Base-by-base conservation (phyloP, 1,284 basidiomycete species). In the Macrocybe sp. region DNA sequence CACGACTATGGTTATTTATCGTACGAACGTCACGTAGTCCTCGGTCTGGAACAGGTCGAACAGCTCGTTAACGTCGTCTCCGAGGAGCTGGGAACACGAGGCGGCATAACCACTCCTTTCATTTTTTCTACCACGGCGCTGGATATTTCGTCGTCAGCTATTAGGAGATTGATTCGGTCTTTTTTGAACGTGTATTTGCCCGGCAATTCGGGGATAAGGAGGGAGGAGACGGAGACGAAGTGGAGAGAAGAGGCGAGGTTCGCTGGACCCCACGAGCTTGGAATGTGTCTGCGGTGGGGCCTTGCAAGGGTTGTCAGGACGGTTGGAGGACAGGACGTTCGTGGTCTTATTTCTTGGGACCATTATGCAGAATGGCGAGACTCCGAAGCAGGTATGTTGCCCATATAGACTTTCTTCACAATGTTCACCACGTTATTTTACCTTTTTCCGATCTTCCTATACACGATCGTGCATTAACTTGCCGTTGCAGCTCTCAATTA, bases 51-150 rank as follows among this genome's bases (percentile, higher is more conserved):
- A 48, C 83, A 93, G 58, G 79, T 85, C 10, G 76, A 79, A 6
- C 72, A 77, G 32, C 76, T 94, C 35, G 81, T 92, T 12, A 74
- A 80, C 41, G 79, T 84, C 47, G 71, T 92, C 35, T 78, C 82
- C 35, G 74, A 79, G 50, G 89, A 92, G 68, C 75, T 94, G 43
- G 75, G 74, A 52, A 74, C 78, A 46, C 76, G 89, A 60, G 89
- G 86, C 41, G 90, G 86, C 43, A 76, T 95, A 51, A 85, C 85
- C 29, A 92, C 90, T 2, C 92, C 92, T 9, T 84, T 95, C 67
- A 82, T 96, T 52, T 94, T 96, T 70, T 89, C 87, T 29, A 83
- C 83, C 30, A 81, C 87, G 55, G 91, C 92, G 16, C 80, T 96
- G 49, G 92, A 95, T 59, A 75, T 94, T 39, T 85, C 82, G 36